A percentile compares a stretch with the other conserved stretches of the same genome.
Evolutionary conservation across 2,329 filamentous ascomycete species (phyloP).

Genomic region (Aulographum hederae): DNA sequence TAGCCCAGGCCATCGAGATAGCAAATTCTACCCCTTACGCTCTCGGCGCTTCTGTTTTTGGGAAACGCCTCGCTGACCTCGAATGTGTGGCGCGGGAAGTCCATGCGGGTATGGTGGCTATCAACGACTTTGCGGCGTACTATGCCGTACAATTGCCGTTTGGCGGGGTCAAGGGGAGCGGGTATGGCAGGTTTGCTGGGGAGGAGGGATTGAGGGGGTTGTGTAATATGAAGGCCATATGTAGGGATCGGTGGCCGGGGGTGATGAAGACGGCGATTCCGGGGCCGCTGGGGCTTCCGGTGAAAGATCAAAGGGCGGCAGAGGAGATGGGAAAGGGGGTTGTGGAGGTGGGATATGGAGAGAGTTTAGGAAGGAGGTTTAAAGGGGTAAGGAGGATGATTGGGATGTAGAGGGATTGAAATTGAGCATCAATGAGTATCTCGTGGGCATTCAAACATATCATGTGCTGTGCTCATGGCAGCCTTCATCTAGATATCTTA

Average conservation of each 20-base stretch:
- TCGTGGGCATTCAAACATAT: too few relatives aligned
- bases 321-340: conserved; percentile 26
- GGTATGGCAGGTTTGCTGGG: conserved; percentile 81
- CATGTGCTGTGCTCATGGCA: too few relatives aligned
- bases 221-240: conserved; percentile 78
- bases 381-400: too few relatives aligned
- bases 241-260: conserved; percentile 46
- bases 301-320: conserved; percentile 24
- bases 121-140: conserved; percentile 89
- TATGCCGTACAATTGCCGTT: conserved; percentile 93
- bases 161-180: conserved; percentile 74
- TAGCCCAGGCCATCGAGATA: conserved; percentile 50
- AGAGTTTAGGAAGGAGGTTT: too few relatives aligned
- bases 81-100: conserved; percentile 47
- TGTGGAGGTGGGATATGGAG: conserved; percentile 30
- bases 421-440: too few relatives aligned
- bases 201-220: conserved; percentile 70
- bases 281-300: conserved; percentile 61
- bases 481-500: too few relatives aligned
- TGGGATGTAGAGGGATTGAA: too few relatives aligned
- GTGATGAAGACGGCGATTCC: conserved; percentile 67
- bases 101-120: conserved; percentile 72
- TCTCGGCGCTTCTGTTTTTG: conserved; percentile 73
- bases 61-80: conserved; percentile 39
- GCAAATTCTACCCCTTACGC: conserved; percentile 76